These are phyloP conservation scores for Calycina marina DNA, from an alignment of 2,329 filamentous ascomycete species.

Conservation along the genomic window DNA sequence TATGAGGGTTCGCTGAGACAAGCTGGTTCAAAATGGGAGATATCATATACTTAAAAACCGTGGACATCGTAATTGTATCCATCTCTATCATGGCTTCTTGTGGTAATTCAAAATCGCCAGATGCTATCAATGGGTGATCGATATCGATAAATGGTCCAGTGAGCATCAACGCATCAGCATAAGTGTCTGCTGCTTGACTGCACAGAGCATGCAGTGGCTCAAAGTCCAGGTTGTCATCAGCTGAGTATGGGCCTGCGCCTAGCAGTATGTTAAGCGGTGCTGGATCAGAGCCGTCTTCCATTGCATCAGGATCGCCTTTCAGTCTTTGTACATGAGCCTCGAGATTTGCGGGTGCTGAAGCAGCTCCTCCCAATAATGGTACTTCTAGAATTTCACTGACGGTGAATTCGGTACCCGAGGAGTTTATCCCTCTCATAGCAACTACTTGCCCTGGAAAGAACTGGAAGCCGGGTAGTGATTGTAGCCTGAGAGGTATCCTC, in stretches of 20 bases:
- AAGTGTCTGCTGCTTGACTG: constrained; percentile 56
- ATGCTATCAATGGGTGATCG: constrained; percentile 77
- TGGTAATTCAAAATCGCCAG: constrained; percentile 64
- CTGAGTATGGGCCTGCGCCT: constrained; percentile 78
- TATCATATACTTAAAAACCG: constrained; percentile 72
- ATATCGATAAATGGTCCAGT: constrained; percentile 81
- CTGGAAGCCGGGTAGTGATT: constrained; percentile 53
- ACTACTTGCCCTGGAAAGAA: constrained; percentile 95
- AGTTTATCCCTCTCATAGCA: constrained; percentile 73
- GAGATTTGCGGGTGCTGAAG: constrained; percentile 50
- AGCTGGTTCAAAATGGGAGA: constrained; percentile 60
- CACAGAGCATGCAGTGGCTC: constrained; percentile 75
- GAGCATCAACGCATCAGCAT: constrained; percentile 67
- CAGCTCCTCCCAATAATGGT: constrained; percentile 61
- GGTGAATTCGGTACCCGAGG: constrained; percentile 69
- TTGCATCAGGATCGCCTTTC: constrained; percentile 45
- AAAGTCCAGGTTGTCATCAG: constrained; percentile 84
- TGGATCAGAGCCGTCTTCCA: constrained; percentile 41
- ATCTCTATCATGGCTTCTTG: constrained; percentile 52
- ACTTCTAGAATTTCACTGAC: constrained; percentile 63
- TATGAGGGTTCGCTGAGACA: constrained; percentile 52
- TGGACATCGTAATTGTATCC: constrained; percentile 65
- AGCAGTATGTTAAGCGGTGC: constrained; percentile 64
- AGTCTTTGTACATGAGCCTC: constrained; percentile 56
- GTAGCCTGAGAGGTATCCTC: constrained; percentile 66